A percentile compares a stretch with the other conserved stretches of the same genome.
phyloP scores from a whole-genome alignment of 257 asterid genomes.

The Eustoma russellianum region DNA sequence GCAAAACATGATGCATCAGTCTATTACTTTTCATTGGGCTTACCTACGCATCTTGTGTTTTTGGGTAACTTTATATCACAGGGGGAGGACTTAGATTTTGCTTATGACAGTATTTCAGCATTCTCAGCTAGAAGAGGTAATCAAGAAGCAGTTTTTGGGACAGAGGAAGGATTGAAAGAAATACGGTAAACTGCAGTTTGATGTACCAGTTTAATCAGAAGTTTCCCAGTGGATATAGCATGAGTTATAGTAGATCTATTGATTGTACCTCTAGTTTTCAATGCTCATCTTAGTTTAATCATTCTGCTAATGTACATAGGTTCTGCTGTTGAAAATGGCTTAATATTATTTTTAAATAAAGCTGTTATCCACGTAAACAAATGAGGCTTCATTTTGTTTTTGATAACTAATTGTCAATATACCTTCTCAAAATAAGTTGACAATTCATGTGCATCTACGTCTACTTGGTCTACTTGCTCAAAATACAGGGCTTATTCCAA shows the following conservation, averaged over 20 bases:
- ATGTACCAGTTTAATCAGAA: not conserved
- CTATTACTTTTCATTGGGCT: too few relatives aligned
- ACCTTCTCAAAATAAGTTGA: too few relatives aligned
- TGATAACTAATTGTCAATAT: too few relatives aligned
- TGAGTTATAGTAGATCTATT: not conserved
- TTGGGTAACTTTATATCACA: constrained; percentile 15
- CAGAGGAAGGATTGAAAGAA: constrained; percentile 97
- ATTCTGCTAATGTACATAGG: not conserved
- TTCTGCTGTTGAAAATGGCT: not conserved
- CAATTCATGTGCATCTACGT: too few relatives aligned
- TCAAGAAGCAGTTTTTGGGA: constrained; percentile 97
- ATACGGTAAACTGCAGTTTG: constrained; percentile 44
- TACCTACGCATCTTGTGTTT: not conserved
- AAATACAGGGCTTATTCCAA: too few relatives aligned
- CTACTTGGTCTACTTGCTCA: too few relatives aligned
- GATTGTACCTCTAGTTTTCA: not conserved
- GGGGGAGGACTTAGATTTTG: constrained; percentile 98
- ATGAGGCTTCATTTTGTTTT: too few relatives aligned
- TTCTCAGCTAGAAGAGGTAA: constrained; percentile 92
- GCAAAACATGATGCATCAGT: too few relatives aligned
- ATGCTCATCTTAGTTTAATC: not conserved
- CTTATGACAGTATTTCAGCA: constrained; percentile 97
- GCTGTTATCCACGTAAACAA: too few relatives aligned
- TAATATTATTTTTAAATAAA: not conserved
- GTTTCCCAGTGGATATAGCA: not conserved